Evolutionary conservation across 257 asterid genomes (phyloP).

Genomic region (Penstemon newberryi): DNA sequence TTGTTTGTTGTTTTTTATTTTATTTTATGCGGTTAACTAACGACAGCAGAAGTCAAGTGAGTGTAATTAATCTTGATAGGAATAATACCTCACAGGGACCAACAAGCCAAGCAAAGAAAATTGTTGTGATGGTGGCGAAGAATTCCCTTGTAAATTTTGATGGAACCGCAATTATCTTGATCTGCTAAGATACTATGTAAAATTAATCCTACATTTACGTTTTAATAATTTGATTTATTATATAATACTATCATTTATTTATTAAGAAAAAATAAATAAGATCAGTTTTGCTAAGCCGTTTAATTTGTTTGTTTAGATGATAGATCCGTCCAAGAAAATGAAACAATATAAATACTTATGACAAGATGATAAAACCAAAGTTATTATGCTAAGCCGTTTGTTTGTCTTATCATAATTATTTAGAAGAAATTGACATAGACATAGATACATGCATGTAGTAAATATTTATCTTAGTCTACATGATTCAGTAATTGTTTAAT

Average conservation of each 20-base stretch:
- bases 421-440: neutral
- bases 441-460: no score
- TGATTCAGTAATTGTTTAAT: neutral
- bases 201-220: neutral
- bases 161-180: slow-evolving; percentile 53
- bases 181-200: slow-evolving; percentile 32
- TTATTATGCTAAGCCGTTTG: neutral
- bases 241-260: neutral
- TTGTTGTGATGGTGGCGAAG: slow-evolving; percentile 69
- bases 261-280: no score
- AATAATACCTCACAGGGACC: slow-evolving; percentile 64
- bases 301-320: no score
- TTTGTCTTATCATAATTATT: neutral
- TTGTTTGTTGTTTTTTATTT: no score
- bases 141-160: slow-evolving; percentile 64
- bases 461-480: neutral
- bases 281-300: neutral
- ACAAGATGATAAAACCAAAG: slow-evolving; percentile 1
- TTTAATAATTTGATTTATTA: neutral
- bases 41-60: no score
- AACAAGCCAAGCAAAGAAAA: slow-evolving; percentile 84
- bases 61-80: no score
- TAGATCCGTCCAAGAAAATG: no score
- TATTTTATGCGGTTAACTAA: no score
- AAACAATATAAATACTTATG: neutral